Evolutionary conservation across 2,329 filamentous ascomycete species (phyloP), one percentile per base, ranked within the genome.

Genomic region (Escovopsis sp.): DNA sequence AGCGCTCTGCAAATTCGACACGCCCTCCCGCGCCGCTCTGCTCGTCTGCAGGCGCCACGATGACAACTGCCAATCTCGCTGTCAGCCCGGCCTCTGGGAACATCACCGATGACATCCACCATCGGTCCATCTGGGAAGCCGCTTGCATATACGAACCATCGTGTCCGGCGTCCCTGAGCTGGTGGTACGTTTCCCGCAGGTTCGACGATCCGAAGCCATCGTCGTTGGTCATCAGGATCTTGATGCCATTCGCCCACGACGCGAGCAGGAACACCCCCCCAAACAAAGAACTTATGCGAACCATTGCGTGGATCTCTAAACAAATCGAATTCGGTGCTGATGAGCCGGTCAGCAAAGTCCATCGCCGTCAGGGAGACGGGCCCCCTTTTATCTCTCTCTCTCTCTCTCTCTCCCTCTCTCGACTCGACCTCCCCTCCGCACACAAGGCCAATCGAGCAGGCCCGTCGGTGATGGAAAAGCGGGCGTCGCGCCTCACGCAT

Each of bases 131-230:
- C 33, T 7, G 9, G n/a, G 7, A 25, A 0, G 13, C 6, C 2
- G 4, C 7, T 31, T 14, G 24, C 29, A 6, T 7, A 14, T 11
- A 42, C 48, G 2, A 15, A 56, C 55, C 53, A 27, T 57, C 48
- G 14, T 58, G 55, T 0, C 53, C 53, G 13, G 51, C 49, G 4
- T 50, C 47, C 16, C 55, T 58, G 8, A 58, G 43, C 6, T 57
- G 44, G 7, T 53, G 53, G 33, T 58, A 57, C 9, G 51, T 43
- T 40, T 57, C 54, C 4, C 55, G 50, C 30, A 58, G 39, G 16
- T 57, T 57, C 4, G 43, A 53, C 2, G 55, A 57, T 4, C 50
- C 54, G 4, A 58, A 58, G 2, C 55, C 53, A 37, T 58, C 55
- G 7, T 57, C 54, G 30, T 57, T 58, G 12, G 51, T 56, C 0